Conservation (phyloP, 192 early-diverging fungal species). For the Fimicolochytrium jonesii region DNA sequence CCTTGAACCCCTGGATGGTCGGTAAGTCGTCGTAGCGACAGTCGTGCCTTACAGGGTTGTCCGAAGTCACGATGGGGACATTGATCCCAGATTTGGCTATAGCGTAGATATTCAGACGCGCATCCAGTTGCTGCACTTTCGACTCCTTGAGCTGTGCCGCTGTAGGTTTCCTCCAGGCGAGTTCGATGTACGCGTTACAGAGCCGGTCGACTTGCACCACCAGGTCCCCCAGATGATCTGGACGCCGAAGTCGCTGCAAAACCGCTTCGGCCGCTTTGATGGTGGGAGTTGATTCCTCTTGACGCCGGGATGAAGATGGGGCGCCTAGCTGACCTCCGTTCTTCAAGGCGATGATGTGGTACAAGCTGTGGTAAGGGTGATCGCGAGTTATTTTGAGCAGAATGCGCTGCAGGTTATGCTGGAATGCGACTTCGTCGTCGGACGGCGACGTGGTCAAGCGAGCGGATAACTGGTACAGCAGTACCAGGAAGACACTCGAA, state of each 20-base stretch:
- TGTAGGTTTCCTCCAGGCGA: constrained; percentile 21
- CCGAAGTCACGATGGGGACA: constrained; percentile 36
- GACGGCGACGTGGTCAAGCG: constrained; percentile 25
- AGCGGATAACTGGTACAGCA: constrained; percentile 44
- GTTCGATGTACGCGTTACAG: constrained; percentile 44
- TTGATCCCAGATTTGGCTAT: constrained; percentile 20
- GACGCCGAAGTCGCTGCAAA: constrained; percentile 16
- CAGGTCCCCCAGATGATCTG: constrained; percentile 16
- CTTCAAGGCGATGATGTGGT: constrained; percentile 46
- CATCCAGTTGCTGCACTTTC: constrained; percentile 14
- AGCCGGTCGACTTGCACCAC: constrained; percentile 33
- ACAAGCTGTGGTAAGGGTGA: constrained; percentile 43
- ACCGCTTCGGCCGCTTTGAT: constrained; percentile 23
- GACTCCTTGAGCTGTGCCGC: not conserved
- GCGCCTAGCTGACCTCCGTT: constrained; percentile 28
- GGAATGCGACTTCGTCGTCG: constrained; percentile 26
- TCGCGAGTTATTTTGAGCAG: constrained; percentile 27
- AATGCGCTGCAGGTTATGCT: constrained; percentile 21
- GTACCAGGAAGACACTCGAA: constrained; percentile 26
- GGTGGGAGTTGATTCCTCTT: constrained; percentile 6
- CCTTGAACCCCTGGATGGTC: constrained; percentile 30
- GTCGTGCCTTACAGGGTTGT: constrained; percentile 23
- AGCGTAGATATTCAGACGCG: constrained; percentile 7
- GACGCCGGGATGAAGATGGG: not conserved
- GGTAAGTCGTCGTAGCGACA: constrained; percentile 31